A percentile compares a stretch with the other conserved stretches of the same genome.
Evolutionary conservation across 768 basidiomycete species (phyloP).

Genomic region (Russula earlei): DNA sequence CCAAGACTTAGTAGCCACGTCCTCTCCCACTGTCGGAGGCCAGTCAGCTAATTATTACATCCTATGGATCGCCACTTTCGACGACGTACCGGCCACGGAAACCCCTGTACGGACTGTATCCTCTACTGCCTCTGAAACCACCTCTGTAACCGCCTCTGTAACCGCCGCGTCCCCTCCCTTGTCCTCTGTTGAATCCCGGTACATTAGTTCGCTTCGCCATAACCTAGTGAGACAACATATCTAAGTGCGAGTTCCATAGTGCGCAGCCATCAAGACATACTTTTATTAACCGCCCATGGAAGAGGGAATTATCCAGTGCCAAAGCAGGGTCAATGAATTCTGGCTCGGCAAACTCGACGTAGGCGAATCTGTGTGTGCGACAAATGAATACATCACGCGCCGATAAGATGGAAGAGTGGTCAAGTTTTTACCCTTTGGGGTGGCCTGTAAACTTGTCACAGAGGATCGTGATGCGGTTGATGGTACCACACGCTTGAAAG

Average conservation of each 20-base stretch:
- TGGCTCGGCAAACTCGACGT: conserved; percentile 96
- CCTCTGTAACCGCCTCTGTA: conserved; percentile 43
- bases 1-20: conserved; percentile 49
- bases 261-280: conserved; percentile 35
- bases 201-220: conserved; percentile 93
- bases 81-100: conserved; percentile 61
- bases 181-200: conserved; percentile 81
- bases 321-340: conserved; percentile 85
- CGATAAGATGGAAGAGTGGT: background rate
- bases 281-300: conserved; percentile 88
- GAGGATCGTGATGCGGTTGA: conserved; percentile 97
- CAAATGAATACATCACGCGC: conserved; percentile 13
- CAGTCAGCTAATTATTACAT: background rate
- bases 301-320: conserved; percentile 92
- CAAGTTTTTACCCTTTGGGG: conserved; percentile 76
- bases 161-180: conserved; percentile 52
- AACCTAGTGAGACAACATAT: conserved; percentile 46
- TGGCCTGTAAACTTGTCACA: conserved; percentile 99
- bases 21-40: conserved; percentile 49
- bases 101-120: conserved; percentile 55
- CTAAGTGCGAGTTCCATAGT: background rate
- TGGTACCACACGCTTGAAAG: conserved; percentile 95
- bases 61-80: background rate
- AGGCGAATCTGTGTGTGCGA: conserved; percentile 64
- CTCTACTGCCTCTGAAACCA: conserved; percentile 50